These are phyloP conservation scores for Hirsutella rhossiliensis DNA, from an alignment of 2,329 filamentous ascomycete species.

Conservation along the genomic window DNA sequence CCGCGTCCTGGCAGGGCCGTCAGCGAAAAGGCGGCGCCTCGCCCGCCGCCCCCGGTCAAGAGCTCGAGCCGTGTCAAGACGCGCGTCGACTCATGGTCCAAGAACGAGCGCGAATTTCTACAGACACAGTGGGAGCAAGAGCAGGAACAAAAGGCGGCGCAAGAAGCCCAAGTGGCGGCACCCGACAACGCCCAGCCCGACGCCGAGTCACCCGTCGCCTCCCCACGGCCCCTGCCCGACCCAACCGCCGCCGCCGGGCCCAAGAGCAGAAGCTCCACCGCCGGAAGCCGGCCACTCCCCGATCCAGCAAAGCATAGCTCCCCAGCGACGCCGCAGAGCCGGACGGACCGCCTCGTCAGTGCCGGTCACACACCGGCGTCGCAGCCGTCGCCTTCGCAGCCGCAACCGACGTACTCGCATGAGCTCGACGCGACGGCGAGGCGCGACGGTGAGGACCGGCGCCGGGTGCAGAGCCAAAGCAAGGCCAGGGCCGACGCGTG, in stretches of 20 bases:
- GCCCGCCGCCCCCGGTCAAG: background rate
- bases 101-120: conserved; percentile 52
- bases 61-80: conserved; percentile 12
- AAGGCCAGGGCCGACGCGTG: conserved; percentile 27
- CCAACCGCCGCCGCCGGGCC: conserved; percentile 14
- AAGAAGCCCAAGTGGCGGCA: conserved; percentile 3
- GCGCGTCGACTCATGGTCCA: conserved; percentile 51
- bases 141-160: conserved; percentile 19
- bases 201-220: conserved; percentile 3
- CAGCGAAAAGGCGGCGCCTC: background rate
- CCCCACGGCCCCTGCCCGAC: conserved; percentile 31
- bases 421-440: background rate
- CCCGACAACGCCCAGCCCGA: background rate
- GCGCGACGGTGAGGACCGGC: conserved; percentile 40
- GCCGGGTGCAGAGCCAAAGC: conserved; percentile 43
- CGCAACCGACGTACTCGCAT: conserved; percentile 5
- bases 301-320: conserved; percentile 27
- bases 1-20: conserved; percentile 18
- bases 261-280: conserved; percentile 24
- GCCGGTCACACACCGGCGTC: conserved; percentile 37
- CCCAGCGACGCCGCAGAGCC: conserved; percentile 20
- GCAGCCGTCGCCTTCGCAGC: background rate
- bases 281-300: conserved; percentile 39
- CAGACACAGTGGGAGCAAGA: conserved; percentile 39
- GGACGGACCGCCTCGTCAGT: conserved; percentile 47